These are phyloP conservation scores for Mortierella claussenii DNA, from an alignment of 192 early-diverging fungal genomes.

Conservation along the genomic window DNA sequence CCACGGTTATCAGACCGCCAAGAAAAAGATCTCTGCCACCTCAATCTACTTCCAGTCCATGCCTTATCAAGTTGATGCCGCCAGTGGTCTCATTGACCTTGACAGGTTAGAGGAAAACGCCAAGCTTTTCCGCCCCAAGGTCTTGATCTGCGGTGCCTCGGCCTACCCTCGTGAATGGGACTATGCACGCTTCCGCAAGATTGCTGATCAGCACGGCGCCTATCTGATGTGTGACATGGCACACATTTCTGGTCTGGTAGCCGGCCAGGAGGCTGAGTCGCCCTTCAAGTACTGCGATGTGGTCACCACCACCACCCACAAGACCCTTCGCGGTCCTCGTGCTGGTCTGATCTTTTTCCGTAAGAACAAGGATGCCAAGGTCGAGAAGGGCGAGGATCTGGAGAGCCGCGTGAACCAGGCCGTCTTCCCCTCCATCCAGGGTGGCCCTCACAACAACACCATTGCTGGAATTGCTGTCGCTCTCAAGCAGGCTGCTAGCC, in stretches of 20 bases:
- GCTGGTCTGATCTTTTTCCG: slow-evolving; percentile 99
- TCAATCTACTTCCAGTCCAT: slow-evolving; percentile 99
- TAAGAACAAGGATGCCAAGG: slow-evolving; percentile 66
- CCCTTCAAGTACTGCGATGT: slow-evolving; percentile 99
- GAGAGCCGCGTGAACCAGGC: slow-evolving; percentile 98
- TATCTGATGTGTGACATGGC: slow-evolving; percentile 99
- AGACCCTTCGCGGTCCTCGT: slow-evolving; percentile 99
- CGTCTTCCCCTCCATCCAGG: slow-evolving; percentile 99
- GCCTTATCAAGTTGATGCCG: slow-evolving; percentile 94
- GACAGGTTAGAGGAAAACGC: slow-evolving; percentile 94
- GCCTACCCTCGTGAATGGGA: slow-evolving; percentile 99
- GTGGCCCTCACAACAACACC: slow-evolving; percentile 99
- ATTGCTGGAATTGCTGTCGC: slow-evolving; percentile 98
- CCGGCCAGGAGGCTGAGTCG: slow-evolving; percentile 87
- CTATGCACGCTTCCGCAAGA: slow-evolving; percentile 94
- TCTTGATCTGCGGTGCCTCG: slow-evolving; percentile 98
- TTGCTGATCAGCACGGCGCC: slow-evolving; percentile 96
- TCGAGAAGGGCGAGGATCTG: slow-evolving; percentile 86
- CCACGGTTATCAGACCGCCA: slow-evolving; percentile 99
- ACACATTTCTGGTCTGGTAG: slow-evolving; percentile 97
- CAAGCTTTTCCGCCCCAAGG: slow-evolving; percentile 95
- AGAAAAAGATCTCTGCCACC: slow-evolving; percentile 99
- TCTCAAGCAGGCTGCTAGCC: slow-evolving; percentile 95
- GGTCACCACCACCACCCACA: slow-evolving; percentile 99
- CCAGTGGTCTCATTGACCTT: slow-evolving; percentile 94